These are phyloP conservation scores for Nitzschia inconspicua DNA, from an alignment of 108 stramenopile species.

Conservation along the genomic window DNA sequence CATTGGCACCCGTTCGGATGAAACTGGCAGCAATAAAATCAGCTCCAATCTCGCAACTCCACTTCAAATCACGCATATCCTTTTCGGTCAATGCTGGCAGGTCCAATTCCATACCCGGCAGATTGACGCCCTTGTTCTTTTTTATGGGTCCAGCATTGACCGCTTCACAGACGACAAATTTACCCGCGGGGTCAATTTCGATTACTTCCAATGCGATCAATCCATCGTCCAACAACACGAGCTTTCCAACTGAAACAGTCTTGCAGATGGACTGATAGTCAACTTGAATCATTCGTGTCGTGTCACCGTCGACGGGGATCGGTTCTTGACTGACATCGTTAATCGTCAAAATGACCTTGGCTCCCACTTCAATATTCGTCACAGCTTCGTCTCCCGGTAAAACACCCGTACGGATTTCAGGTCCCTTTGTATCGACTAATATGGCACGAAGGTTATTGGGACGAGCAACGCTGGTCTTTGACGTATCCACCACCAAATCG, in stretches of 20 bases:
- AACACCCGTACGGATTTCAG: constrained; percentile 86
- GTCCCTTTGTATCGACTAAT: constrained; percentile 87
- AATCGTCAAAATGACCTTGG: constrained; percentile 47
- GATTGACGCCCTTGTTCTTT: constrained; percentile 81
- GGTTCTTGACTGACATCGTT: constrained; percentile 44
- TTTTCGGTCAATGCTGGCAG: constrained; percentile 86
- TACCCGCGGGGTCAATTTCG: constrained; percentile 31
- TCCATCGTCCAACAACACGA: constrained; percentile 82
- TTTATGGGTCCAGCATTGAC: constrained; percentile 75
- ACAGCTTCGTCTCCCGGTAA: constrained; percentile 63
- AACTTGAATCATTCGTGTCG: constrained; percentile 55
- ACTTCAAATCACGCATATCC: constrained; percentile 79
- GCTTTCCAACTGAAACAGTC: constrained; percentile 49
- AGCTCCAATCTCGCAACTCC: constrained; percentile 63
- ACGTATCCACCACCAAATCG: constrained; percentile 24
- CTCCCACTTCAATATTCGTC: constrained; percentile 45
- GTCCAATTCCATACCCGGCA: constrained; percentile 72
- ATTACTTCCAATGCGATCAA: constrained; percentile 71
- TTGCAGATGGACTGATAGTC: constrained; percentile 77
- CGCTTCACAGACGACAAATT: constrained; percentile 50
- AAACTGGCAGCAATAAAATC: constrained; percentile 91
- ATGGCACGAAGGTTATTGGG: constrained; percentile 69
- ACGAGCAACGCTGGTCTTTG: constrained; percentile 9
- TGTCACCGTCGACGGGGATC: constrained; percentile 41
- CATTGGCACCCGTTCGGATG: constrained; percentile 78